Evolutionary conservation across 805 yeast genomes (phyloP), one percentile per base, ranked within the genome.

Genomic region (Yarrowia divulgata): DNA sequence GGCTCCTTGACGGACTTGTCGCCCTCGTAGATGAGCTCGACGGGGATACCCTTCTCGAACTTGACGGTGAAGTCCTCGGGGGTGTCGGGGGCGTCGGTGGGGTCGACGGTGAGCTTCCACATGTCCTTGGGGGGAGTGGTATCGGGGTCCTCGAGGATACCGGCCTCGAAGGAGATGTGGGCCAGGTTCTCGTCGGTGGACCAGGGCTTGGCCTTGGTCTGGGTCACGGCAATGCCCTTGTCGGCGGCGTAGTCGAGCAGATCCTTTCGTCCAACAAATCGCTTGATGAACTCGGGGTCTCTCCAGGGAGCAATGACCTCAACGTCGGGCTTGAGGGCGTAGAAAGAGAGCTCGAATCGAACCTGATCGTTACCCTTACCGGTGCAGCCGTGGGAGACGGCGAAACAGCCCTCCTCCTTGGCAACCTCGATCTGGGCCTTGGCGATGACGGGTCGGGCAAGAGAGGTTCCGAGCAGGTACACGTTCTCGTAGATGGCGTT

Each of bases 321-420:
- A 75, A 95, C 97, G 78, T 93, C 98, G 52, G 99, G 99, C 84
- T 95, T 93, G 81, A 95, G 87, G 45, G 98, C 99, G 81, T 95
- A 95, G 86, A 95, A 95, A 9, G 97, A 89, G 71, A 95, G 85
- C 83, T 95, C 99, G 80, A 95, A 95, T 83, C 99, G 90, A 73
- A 95, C 98, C 84, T 95, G 99, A 82, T 95, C 99, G 80, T 95
- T 95, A 83, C 99, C 99, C 85, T 95, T 95, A 84, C 99, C 99
- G 74, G 99, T 95, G 84, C 99, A 95, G 73, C 99, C 99, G 81
- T 95, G 99, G 62, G 97, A 88, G 63, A 95, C 99, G 68, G 98
- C 98, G 76, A 94, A 93, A 85, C 99, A 95, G 73, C 98, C 98
- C 81, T 95, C 96, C 77, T 90, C 86, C 83, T 93, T 96, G 72